These are phyloP conservation scores for Fagopyrum tataricum DNA, from an alignment of 148 eudicot genomes.

Conservation along the genomic window DNA sequence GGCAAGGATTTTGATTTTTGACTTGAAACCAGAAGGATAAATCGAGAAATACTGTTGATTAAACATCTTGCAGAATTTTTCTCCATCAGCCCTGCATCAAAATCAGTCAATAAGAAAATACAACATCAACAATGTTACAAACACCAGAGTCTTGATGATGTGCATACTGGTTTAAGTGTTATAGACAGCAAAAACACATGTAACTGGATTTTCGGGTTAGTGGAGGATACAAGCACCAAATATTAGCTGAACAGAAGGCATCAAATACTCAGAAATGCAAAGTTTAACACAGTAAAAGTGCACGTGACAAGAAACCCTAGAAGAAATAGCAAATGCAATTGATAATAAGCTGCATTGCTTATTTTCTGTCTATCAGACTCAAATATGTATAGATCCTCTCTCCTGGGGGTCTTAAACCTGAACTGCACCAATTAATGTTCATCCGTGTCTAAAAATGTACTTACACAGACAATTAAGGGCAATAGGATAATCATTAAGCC, in stretches of 20 bases:
- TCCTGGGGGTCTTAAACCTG: background rate
- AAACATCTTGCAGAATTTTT: conserved; percentile 53
- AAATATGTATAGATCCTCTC: background rate
- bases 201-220: background rate
- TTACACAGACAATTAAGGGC: background rate
- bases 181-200: background rate
- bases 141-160: background rate
- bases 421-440: background rate
- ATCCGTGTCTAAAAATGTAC: background rate
- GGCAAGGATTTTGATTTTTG: conserved; percentile 50
- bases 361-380: background rate
- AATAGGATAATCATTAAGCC: background rate
- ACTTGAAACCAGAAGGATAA: conserved; percentile 72
- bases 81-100: conserved; percentile 64
- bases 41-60: conserved; percentile 75
- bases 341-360: background rate
- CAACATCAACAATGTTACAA: background rate
- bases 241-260: background rate
- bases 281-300: background rate
- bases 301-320: background rate
- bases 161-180: background rate
- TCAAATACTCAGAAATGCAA: background rate
- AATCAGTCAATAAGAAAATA: background rate
- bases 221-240: background rate
- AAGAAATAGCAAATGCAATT: background rate